Percentiles rank a stretch among this genome's conserved stretches.
These are phyloP conservation scores for Triticum urartu DNA, from an alignment of 176 grass and related monocot genomes.

Conservation along the genomic window DNA sequence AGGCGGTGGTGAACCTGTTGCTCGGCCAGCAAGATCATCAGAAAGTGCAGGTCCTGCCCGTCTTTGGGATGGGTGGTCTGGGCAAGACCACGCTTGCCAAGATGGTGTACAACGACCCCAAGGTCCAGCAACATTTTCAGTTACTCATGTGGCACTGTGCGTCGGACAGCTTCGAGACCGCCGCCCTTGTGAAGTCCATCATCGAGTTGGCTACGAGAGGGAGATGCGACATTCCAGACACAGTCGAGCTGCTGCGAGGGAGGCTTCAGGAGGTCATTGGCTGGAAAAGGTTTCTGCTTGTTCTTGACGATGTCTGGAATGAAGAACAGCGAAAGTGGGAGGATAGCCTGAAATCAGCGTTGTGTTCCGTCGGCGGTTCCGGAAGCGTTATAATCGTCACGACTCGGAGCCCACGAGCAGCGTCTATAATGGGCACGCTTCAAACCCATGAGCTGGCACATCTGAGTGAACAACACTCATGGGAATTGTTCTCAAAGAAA, in stretches of 20 bases:
- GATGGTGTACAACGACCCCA: conserved; percentile 35
- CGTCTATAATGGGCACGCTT: neutral
- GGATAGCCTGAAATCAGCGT: neutral
- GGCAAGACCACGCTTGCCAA: conserved; percentile 52
- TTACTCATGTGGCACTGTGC: conserved; percentile 45
- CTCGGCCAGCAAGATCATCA: neutral
- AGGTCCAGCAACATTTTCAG: conserved; percentile 17
- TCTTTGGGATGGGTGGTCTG: conserved; percentile 46
- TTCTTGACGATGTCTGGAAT: conserved; percentile 54
- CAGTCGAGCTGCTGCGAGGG: neutral
- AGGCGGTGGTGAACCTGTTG: conserved; percentile 18
- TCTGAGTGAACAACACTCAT: neutral
- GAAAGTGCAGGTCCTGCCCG: conserved; percentile 7
- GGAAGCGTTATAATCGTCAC: conserved; percentile 34
- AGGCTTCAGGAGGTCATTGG: neutral
- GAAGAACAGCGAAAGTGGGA: conserved; percentile 1
- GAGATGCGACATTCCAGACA: neutral
- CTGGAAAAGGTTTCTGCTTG: conserved; percentile 15
- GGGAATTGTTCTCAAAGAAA: conserved; percentile 1
- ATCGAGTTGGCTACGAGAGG: neutral
- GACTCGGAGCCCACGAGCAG: neutral
- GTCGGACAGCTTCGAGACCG: conserved; percentile 15
- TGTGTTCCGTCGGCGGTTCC: neutral
- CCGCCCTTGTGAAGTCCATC: neutral
- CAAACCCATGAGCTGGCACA: neutral